A percentile compares a stretch with the other conserved stretches of the same genome.
Conservation (phyloP, 345 rosid species). For the Dovyalis caffra region DNA sequence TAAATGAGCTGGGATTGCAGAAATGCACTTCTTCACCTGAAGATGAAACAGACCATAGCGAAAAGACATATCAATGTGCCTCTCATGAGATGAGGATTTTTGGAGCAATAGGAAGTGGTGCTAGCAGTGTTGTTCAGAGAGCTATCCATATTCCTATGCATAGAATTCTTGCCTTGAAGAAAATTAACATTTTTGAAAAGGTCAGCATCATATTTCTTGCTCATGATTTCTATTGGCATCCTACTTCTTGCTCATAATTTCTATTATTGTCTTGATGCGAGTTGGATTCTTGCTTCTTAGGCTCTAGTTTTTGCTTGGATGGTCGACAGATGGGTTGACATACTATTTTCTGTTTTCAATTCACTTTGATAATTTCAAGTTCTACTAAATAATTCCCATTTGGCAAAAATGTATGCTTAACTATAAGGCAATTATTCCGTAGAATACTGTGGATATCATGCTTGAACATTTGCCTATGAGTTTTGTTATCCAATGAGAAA, state of each 20-base stretch:
- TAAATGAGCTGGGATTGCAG: slow-evolving; percentile 88
- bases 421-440: background rate
- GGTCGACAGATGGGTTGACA: background rate
- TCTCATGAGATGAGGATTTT: slow-evolving; percentile 88
- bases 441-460: background rate
- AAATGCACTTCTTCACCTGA: slow-evolving; percentile 62
- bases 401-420: background rate
- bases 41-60: slow-evolving; percentile 55
- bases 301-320: background rate
- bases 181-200: slow-evolving; percentile 87
- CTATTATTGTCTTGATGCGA: background rate
- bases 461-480: background rate
- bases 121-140: slow-evolving; percentile 97
- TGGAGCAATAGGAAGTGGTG: slow-evolving; percentile 95
- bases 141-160: slow-evolving; percentile 91
- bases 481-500: background rate
- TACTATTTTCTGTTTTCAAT: background rate
- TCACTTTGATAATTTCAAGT: background rate
- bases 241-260: too few relatives aligned
- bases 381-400: background rate
- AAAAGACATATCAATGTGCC: slow-evolving; percentile 83
- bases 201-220: slow-evolving; percentile 25
- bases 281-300: background rate
- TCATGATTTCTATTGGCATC: background rate
- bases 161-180: slow-evolving; percentile 83